phyloP scores from a whole-genome alignment of 2,329 filamentous ascomycete genomes.

The Phyllosticta paracitricarpa region DNA sequence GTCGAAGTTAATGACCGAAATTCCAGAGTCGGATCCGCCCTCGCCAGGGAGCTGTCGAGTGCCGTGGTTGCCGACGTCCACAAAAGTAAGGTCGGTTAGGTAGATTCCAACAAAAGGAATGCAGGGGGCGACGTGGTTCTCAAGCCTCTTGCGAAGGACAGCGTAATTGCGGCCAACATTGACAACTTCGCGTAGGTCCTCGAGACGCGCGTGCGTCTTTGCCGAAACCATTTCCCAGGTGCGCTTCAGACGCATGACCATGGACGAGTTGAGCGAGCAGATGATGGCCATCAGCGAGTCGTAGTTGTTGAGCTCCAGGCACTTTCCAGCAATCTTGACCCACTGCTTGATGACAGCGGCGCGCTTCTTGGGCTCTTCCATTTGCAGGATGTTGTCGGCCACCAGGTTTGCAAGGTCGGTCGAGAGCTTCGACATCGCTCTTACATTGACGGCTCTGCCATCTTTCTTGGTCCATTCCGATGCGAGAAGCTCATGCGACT shows the following conservation, averaged over 20 bases:
- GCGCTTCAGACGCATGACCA: conserved; percentile 74
- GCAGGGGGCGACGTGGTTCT: conserved; percentile 82
- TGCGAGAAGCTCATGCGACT: conserved; percentile 82
- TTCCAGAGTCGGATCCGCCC: conserved; percentile 50
- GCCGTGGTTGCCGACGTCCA: conserved; percentile 85
- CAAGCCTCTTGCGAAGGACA: conserved; percentile 69
- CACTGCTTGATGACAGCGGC: conserved; percentile 90
- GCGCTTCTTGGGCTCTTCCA: conserved; percentile 86
- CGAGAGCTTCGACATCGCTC: conserved; percentile 85
- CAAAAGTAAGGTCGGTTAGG: conserved; percentile 89
- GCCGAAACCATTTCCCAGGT: conserved; percentile 86
- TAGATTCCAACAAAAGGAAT: conserved; percentile 95
- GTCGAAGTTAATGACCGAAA: conserved; percentile 92
- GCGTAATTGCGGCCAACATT: conserved; percentile 89
- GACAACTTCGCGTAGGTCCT: conserved; percentile 70
- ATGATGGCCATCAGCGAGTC: conserved; percentile 96
- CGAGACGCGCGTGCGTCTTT: conserved; percentile 72
- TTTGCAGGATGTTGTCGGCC: conserved; percentile 79
- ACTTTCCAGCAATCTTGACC: conserved; percentile 88
- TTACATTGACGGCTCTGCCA: conserved; percentile 76
- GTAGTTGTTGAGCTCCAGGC: conserved; percentile 86
- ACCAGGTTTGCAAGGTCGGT: conserved; percentile 90
- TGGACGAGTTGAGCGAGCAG: conserved; percentile 85
- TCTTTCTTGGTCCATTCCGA: conserved; percentile 91
- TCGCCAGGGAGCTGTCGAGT: conserved; percentile 61